Conservation (phyloP, 2,329 filamentous ascomycete species). For the Fusarium sp. region DNA sequence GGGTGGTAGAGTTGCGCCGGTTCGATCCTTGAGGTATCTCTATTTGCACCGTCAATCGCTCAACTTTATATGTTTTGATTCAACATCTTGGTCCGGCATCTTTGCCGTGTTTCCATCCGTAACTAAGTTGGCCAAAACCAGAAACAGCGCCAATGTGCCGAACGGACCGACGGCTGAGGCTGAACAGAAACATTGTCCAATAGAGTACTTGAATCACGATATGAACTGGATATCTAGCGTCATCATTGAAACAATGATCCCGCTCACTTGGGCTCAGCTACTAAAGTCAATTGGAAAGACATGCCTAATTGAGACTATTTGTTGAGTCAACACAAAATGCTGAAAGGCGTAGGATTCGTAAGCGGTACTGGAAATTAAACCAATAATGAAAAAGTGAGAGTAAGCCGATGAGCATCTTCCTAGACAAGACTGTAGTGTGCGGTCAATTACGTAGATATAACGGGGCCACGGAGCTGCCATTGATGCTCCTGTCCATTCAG, state of each 20-base stretch:
- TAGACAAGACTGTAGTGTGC: background rate
- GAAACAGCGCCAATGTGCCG: background rate
- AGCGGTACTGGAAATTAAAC: background rate
- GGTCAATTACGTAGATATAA: background rate
- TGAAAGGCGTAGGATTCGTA: background rate
- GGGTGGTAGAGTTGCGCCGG: rapidly evolving
- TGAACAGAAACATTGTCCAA: background rate
- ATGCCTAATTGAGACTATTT: background rate
- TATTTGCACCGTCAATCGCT: background rate
- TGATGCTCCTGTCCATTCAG: background rate
- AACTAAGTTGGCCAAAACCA: no score
- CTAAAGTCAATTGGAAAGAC: background rate
- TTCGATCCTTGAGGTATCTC: background rate
- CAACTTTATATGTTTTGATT: background rate
- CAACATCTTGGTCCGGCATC: background rate
- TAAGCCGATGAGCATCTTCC: background rate
- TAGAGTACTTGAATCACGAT: background rate
- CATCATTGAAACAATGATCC: background rate
- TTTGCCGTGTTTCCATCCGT: background rate
- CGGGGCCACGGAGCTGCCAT: background rate
- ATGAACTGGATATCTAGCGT: background rate
- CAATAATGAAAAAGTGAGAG: no score
- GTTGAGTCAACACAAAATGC: background rate
- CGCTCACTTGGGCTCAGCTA: background rate
- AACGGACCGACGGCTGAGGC: background rate